A percentile compares a stretch with the other conserved stretches of the same genome.
Conservation (phyloP, 495 filamentous ascomycete genomes). For the Tuber aestivum region DNA sequence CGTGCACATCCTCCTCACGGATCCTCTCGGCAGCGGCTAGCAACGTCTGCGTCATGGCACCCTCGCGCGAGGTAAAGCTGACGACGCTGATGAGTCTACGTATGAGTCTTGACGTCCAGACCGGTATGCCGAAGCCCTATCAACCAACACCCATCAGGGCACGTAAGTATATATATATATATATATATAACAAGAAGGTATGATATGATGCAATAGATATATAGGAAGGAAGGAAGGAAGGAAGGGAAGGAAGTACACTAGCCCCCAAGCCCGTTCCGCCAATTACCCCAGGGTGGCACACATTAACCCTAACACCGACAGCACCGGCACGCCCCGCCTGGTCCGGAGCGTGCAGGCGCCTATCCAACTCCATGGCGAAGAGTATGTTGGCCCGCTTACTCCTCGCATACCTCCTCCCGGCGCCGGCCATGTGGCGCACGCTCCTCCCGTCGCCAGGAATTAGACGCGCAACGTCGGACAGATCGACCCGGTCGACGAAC, state of each 20-base stretch:
- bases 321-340: slow-evolving; percentile 4
- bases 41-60: slow-evolving; percentile 30
- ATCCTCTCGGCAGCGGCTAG: slow-evolving; percentile 16
- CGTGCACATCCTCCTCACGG: slow-evolving; percentile 15
- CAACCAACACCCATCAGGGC: background rate
- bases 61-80: slow-evolving; percentile 17
- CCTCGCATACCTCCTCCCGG: slow-evolving; percentile 43
- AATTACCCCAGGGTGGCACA: slow-evolving; percentile 29
- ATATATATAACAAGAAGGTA: slow-evolving; percentile 8
- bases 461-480: slow-evolving; percentile 11
- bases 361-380: slow-evolving; percentile 46
- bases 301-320: slow-evolving; percentile 27
- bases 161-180: no score
- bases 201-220: background rate
- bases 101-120: background rate
- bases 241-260: slow-evolving; percentile 14
- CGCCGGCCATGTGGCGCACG: slow-evolving; percentile 14
- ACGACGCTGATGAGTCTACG: slow-evolving; percentile 11
- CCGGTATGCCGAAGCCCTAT: slow-evolving; percentile 15
- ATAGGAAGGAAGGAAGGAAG: background rate
- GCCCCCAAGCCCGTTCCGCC: slow-evolving; percentile 25
- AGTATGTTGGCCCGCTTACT: slow-evolving; percentile 51
- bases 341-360: slow-evolving; percentile 33
- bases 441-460: slow-evolving; percentile 18
- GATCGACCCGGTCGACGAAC: slow-evolving; percentile 25